Base-by-base conservation (phyloP, 1,139 yeast genomes). In the Yamadazyma epiphylla region DNA sequence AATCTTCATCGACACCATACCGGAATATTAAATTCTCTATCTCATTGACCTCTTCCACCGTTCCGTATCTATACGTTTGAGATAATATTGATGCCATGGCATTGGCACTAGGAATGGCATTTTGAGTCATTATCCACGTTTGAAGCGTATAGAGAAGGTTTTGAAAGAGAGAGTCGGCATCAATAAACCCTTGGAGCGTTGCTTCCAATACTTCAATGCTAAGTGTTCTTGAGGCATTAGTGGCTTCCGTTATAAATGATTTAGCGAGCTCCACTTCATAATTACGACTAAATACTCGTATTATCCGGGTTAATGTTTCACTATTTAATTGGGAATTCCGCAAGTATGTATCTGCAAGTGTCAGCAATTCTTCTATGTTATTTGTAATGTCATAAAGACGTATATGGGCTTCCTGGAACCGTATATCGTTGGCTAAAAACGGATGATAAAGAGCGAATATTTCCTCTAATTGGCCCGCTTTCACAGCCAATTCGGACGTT, bases 181-280 rank as follows among this genome's bases (percentile, higher is more conserved):
- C 42, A 4, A 57, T 44, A 28, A 64, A 47, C 17, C 21, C 25
- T 4, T 14, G 25, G 7, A 23, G 15, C 5, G 9, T 5, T 5
- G 7, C 13, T 6, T 23, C 25, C n/a, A 23, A 14, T 31, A 51
- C 53, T 17, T 34, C 30, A 5, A 64, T 30, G 4, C 17, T 60
- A 47, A 30, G 58, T 38, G 14, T 45, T 46, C 19, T 42, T n/a
- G 24, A 25, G 12, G 30, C 24, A 19, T 30, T 37, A 9, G 41
- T 33, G 4, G 47, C 32, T 13, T 17, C 27, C 11, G 13, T 47
- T 45, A 36, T 58, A 44, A 24, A 52, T 4, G 38, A 35, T 31
- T 53, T 60, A 22, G 63, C 51, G 14, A 43, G 46, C 23, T 55
- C 60, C 4, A 63, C 52, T 24, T 67, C 69, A 39, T 57, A 64